These are phyloP conservation scores for Lindgomyces ingoldianus DNA, from an alignment of 495 filamentous ascomycete species.

Conservation along the genomic window DNA sequence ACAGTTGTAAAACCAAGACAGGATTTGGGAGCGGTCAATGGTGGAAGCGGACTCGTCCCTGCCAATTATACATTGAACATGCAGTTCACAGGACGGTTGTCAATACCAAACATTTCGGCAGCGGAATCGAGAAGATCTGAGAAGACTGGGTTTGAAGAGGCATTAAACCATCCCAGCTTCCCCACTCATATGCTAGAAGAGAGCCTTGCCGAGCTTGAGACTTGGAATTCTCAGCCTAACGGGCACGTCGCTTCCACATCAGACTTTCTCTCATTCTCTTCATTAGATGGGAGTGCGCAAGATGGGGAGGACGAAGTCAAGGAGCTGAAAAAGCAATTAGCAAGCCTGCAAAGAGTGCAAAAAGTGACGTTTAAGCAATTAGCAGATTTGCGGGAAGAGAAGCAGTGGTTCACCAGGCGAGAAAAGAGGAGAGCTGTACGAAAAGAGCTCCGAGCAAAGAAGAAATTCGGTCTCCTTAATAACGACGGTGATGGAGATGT, in stretches of 20 bases:
- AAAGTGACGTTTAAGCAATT: constrained; percentile 45
- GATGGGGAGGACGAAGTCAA: constrained; percentile 11
- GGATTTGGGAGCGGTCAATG: constrained; percentile 48
- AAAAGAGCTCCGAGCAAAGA: neutral
- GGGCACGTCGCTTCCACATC: constrained; percentile 10
- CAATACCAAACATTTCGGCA: constrained; percentile 21
- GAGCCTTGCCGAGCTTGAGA: constrained; percentile 55
- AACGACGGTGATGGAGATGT: constrained; percentile 13
- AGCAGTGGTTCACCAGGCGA: constrained; percentile 35
- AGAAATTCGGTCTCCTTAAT: neutral
- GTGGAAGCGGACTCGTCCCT: constrained; percentile 52
- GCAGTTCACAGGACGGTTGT: constrained; percentile 53
- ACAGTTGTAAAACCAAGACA: constrained; percentile 72
- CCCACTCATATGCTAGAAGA: constrained; percentile 57
- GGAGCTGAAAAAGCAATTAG: constrained; percentile 40
- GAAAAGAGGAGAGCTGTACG: constrained; percentile 32
- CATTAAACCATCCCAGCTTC: constrained; percentile 56
- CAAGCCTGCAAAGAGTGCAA: constrained; percentile 43
- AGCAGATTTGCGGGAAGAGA: constrained; percentile 43
- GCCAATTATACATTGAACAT: constrained; percentile 67
- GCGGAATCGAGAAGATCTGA: neutral
- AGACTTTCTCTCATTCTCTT: constrained; percentile 43
- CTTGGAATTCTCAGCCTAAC: constrained; percentile 32
- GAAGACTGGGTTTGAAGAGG: constrained; percentile 48
- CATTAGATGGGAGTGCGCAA: neutral